Evolutionary conservation across 1,284 basidiomycete genomes (phyloP).

Genomic region (Puccinia novopanici): DNA sequence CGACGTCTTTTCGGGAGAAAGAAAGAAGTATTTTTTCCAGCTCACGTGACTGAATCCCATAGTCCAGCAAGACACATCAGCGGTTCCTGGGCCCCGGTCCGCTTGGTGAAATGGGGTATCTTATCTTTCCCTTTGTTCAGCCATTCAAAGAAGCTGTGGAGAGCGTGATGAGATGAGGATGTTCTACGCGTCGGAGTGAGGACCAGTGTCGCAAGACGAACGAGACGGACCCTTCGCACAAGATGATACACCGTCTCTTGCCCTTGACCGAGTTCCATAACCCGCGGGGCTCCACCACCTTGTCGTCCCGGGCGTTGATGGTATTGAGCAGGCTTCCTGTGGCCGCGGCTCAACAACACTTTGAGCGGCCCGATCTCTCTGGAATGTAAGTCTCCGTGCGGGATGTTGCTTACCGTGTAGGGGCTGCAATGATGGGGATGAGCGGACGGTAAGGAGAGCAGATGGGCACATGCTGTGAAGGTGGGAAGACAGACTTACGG

Average conservation of each 20-base stretch:
- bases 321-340: conserved; percentile 70
- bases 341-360: conserved; percentile 60
- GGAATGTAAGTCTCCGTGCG: not conserved
- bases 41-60: conserved; percentile 70
- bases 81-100: conserved; percentile 62
- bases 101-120: conserved; percentile 77
- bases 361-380: not conserved
- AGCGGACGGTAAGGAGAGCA: not conserved
- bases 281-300: conserved; percentile 67
- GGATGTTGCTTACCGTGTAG: conserved; percentile 16
- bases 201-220: not conserved
- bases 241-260: conserved; percentile 55
- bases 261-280: conserved; percentile 77
- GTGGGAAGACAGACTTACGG: conserved; percentile 57
- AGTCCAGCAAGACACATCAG: conserved; percentile 85
- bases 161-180: not conserved
- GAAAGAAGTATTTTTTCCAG: not conserved
- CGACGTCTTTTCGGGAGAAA: too few relatives aligned
- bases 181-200: conserved; percentile 50
- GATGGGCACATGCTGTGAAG: not conserved
- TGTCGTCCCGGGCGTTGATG: conserved; percentile 85
- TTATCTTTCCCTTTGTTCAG: conserved; percentile 75
- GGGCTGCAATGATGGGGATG: not conserved
- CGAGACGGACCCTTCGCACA: conserved; percentile 57
- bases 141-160: conserved; percentile 84